phyloP scores from a whole-genome alignment of 1,284 basidiomycete species.

The Neotropicomus parvogracilis region DNA sequence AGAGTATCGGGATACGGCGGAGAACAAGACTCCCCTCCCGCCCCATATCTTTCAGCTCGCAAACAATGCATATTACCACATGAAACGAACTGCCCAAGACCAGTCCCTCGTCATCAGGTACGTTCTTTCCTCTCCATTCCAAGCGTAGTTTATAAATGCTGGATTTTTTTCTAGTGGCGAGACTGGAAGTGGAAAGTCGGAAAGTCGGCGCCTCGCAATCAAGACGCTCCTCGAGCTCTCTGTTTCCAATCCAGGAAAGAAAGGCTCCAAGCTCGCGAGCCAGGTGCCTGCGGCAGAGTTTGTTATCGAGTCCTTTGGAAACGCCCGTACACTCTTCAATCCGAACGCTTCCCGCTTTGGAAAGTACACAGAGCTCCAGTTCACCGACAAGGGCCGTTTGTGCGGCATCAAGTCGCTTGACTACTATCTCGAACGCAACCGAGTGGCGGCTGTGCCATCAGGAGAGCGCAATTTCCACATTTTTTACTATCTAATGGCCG shows the following conservation, averaged over 20 bases:
- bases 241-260: slow-evolving; percentile 88
- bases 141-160: neutral
- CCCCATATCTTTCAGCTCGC: slow-evolving; percentile 90
- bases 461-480: slow-evolving; percentile 97
- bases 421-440: slow-evolving; percentile 91
- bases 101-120: slow-evolving; percentile 86
- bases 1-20: slow-evolving; percentile 64
- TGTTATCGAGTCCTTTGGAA: slow-evolving; percentile 91
- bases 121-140: slow-evolving; percentile 21
- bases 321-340: slow-evolving; percentile 86
- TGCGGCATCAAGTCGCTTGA: slow-evolving; percentile 93
- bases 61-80: slow-evolving; percentile 93
- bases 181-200: slow-evolving; percentile 91
- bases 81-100: slow-evolving; percentile 91
- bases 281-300: slow-evolving; percentile 94
- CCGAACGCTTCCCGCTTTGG: slow-evolving; percentile 90
- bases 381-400: slow-evolving; percentile 84
- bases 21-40: slow-evolving; percentile 50
- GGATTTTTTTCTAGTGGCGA: slow-evolving; percentile 62
- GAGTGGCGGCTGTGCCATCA: slow-evolving; percentile 76
- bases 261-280: slow-evolving; percentile 80
- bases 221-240: slow-evolving; percentile 88
- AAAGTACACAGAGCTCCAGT: slow-evolving; percentile 93
- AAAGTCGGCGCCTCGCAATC: slow-evolving; percentile 86
- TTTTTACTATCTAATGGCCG: slow-evolving; percentile 93